phyloP scores from a whole-genome alignment of 2,329 filamentous ascomycete genomes.

The Arthrobotrys sinensis region DNA sequence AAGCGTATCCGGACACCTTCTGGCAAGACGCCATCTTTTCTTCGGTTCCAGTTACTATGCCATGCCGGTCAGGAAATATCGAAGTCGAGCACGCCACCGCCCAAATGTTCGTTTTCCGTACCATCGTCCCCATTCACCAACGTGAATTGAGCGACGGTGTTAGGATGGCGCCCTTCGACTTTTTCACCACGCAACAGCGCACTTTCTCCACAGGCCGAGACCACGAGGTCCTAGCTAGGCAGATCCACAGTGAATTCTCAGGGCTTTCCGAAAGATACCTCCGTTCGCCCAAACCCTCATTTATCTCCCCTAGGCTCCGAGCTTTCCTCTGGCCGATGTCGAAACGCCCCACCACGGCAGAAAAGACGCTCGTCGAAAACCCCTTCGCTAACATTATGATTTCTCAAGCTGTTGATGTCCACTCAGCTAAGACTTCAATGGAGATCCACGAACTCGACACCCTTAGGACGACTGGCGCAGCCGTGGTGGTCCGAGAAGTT shows the following conservation, averaged over 20 bases:
- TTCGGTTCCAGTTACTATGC: constrained; percentile 69
- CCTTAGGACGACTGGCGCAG: constrained; percentile 25
- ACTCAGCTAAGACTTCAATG: constrained; percentile 55
- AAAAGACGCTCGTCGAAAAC: constrained; percentile 50
- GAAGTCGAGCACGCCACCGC: constrained; percentile 65
- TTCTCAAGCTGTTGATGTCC: constrained; percentile 57
- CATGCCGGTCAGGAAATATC: constrained; percentile 65
- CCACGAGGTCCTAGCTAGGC: constrained; percentile 74
- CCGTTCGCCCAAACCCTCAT: constrained; percentile 30
- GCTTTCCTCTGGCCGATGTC: constrained; percentile 37
- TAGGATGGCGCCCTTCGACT: constrained; percentile 75
- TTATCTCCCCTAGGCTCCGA: constrained; percentile 27
- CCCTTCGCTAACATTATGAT: constrained; percentile 60
- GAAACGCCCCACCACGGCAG: constrained; percentile 33
- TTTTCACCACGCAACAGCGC: constrained; percentile 79
- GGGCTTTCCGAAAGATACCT: constrained; percentile 64
- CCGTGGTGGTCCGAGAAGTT: constrained; percentile 45
- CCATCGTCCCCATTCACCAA: constrained; percentile 76
- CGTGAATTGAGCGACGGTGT: constrained; percentile 67
- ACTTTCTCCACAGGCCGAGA: constrained; percentile 73
- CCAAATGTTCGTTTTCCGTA: constrained; percentile 73
- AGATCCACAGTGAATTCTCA: constrained; percentile 75
- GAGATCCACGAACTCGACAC: constrained; percentile 53
- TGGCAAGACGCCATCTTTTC: constrained; percentile 71
- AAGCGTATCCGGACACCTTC: constrained; percentile 69